Percentiles rank a stretch among this genome's conserved stretches.
Evolutionary conservation across 1,284 basidiomycete species (phyloP).

Genomic region (Ganoderma lingzhi): DNA sequence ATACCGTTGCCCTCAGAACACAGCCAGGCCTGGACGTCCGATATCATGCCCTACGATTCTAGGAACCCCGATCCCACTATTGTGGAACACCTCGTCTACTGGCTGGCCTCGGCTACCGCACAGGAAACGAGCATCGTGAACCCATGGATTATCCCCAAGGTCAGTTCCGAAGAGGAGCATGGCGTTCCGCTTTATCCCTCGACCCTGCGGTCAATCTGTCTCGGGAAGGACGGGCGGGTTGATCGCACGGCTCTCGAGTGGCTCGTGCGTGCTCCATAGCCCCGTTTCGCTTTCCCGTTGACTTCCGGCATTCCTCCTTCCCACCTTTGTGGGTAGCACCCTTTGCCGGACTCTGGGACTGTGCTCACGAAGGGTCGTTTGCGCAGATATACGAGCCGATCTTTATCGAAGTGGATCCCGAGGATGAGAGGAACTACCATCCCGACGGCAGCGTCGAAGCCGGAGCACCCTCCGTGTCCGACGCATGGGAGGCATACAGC

Average conservation of each 20-base stretch:
- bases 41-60: slow-evolving; percentile 17
- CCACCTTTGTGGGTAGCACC: slow-evolving; percentile 39
- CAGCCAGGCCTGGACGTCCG: slow-evolving; percentile 43
- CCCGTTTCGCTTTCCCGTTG: background rate
- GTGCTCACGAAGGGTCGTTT: slow-evolving; percentile 14
- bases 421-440: background rate
- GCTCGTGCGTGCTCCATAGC: slow-evolving; percentile 22
- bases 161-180: slow-evolving; percentile 37
- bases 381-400: slow-evolving; percentile 14
- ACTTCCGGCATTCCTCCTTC: slow-evolving; percentile 33
- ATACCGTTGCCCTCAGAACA: slow-evolving; percentile 54
- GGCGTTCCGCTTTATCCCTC: slow-evolving; percentile 45
- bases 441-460: background rate
- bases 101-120: slow-evolving; percentile 40
- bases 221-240: slow-evolving; percentile 31
- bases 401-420: background rate
- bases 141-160: slow-evolving; percentile 40
- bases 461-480: slow-evolving; percentile 1
- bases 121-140: slow-evolving; percentile 13
- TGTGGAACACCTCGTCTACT: slow-evolving; percentile 41
- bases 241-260: slow-evolving; percentile 41
- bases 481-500: slow-evolving; percentile 8
- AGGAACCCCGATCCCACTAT: slow-evolving; percentile 35
- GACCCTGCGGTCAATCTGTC: slow-evolving; percentile 52
- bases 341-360: background rate